A percentile compares a stretch with the other conserved stretches of the same genome.
Evolutionary conservation across 1,284 basidiomycete species (phyloP).

Genomic region (Marasmius sp.): DNA sequence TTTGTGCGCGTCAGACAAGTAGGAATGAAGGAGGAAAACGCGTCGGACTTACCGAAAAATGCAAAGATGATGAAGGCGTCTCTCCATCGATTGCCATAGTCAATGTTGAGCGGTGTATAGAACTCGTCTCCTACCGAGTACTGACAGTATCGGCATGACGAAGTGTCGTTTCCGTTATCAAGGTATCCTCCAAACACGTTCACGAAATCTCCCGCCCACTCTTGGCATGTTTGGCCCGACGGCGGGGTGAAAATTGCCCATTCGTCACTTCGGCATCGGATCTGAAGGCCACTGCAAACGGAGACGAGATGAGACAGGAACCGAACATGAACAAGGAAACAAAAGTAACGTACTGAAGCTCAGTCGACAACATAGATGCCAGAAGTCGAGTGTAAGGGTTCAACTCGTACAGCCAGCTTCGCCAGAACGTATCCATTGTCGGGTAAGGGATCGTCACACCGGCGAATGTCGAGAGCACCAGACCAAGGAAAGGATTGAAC

Average conservation of each 20-base stretch:
- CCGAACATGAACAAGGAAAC: not conserved
- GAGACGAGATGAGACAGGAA: constrained; percentile 12
- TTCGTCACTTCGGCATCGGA: constrained; percentile 69
- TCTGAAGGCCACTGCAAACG: constrained; percentile 53
- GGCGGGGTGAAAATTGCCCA: constrained; percentile 74
- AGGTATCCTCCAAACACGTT: constrained; percentile 73
- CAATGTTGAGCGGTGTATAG: constrained; percentile 68
- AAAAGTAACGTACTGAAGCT: constrained; percentile 60
- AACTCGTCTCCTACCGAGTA: constrained; percentile 73
- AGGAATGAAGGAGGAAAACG: not conserved
- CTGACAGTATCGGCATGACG: constrained; percentile 73
- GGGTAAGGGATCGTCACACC: constrained; percentile 82
- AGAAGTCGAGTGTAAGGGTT: constrained; percentile 75
- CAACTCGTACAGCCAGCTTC: constrained; percentile 72
- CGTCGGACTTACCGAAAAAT: constrained; percentile 46
- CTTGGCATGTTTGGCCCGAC: constrained; percentile 67
- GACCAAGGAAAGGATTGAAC: constrained; percentile 76
- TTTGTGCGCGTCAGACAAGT: constrained; percentile 3
- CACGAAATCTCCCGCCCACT: constrained; percentile 74
- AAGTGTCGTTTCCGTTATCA: constrained; percentile 64
- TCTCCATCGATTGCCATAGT: constrained; percentile 66
- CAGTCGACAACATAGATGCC: constrained; percentile 75
- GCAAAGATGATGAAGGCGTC: constrained; percentile 73
- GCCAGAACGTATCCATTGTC: constrained; percentile 71
- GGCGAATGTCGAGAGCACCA: constrained; percentile 73